Conservation (phyloP, 2,329 filamentous ascomycete genomes). For the Macrophomina pseudophaseolina region DNA sequence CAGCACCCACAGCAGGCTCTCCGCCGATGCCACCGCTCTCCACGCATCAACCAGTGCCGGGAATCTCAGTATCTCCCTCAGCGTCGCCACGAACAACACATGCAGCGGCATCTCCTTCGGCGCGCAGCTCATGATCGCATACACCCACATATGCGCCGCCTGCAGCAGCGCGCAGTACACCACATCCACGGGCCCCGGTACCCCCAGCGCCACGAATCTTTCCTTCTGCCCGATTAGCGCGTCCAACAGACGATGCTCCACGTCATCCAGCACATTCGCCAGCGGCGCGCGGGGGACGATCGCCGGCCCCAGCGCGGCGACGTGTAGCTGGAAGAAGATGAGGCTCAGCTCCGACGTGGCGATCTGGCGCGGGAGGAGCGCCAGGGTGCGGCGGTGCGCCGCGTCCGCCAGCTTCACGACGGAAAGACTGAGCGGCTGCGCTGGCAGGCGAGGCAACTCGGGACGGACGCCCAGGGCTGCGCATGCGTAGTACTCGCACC, state of each 20-base stretch:
- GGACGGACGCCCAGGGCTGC: not conserved
- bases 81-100: not conserved
- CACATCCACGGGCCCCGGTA: not conserved
- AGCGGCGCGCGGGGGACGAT: not conserved
- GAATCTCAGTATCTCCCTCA: not conserved
- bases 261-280: not conserved
- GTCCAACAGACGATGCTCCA: not conserved
- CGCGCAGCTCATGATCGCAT: not conserved
- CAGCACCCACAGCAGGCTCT: conserved; percentile 4
- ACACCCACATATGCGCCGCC: conserved; percentile 1
- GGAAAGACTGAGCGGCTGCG: not conserved
- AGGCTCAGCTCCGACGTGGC: not conserved
- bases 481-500: conserved; percentile 13
- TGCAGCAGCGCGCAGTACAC: not conserved
- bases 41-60: not conserved
- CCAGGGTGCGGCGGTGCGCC: not conserved
- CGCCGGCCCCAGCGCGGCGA: not conserved
- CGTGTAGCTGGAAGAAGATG: not conserved
- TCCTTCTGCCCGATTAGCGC: not conserved
- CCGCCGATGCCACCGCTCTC: not conserved
- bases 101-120: conserved; percentile 2
- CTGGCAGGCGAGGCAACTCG: not conserved
- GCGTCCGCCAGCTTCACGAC: not conserved
- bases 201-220: no score
- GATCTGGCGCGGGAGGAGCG: not conserved